Percentiles rank a stretch among this genome's conserved stretches.
phyloP scores from a whole-genome alignment of 352 stramenopile species.

The Pilasporangium apinafurcum region DNA sequence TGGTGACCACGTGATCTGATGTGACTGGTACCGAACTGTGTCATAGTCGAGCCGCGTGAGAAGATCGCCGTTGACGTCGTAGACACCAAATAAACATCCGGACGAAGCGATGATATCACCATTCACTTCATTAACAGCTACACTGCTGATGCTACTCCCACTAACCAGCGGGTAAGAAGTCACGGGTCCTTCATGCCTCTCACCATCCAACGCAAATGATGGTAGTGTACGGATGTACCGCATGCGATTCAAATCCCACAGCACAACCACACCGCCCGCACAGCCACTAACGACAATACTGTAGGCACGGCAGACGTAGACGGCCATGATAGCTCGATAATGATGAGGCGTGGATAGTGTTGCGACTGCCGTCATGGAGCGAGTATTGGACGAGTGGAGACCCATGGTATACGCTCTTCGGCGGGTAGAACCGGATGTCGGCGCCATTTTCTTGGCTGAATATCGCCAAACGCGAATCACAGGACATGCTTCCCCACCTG shows the following conservation, averaged over 20 bases:
- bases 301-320: conserved; percentile 54
- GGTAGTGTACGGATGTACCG: conserved; percentile 41
- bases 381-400: conserved; percentile 19
- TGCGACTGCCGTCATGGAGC: conserved; percentile 32
- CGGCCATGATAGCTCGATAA: conserved; percentile 25
- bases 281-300: conserved; percentile 65
- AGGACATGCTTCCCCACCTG: conserved; percentile 27
- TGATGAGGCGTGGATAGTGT: conserved; percentile 43
- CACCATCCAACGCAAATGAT: too few relatives aligned
- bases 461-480: conserved; percentile 57
- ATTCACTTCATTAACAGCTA: conserved; percentile 60
- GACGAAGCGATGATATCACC: conserved; percentile 53
- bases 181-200: too few relatives aligned
- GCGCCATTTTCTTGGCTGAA: conserved; percentile 11
- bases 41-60: conserved; percentile 42
- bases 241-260: conserved; percentile 73
- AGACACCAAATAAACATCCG: conserved; percentile 48
- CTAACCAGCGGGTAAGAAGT: too few relatives aligned
- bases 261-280: conserved; percentile 33
- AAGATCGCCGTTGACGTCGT: conserved; percentile 57
- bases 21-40: conserved; percentile 17
- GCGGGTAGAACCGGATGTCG: conserved; percentile 1
- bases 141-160: conserved; percentile 21
- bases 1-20: too few relatives aligned
- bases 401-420: conserved; percentile 21